Percentiles rank a stretch among this genome's conserved stretches.
Evolutionary conservation across 2,329 filamentous ascomycete genomes (phyloP).

Genomic region (Raffaelea deltoideospora): DNA sequence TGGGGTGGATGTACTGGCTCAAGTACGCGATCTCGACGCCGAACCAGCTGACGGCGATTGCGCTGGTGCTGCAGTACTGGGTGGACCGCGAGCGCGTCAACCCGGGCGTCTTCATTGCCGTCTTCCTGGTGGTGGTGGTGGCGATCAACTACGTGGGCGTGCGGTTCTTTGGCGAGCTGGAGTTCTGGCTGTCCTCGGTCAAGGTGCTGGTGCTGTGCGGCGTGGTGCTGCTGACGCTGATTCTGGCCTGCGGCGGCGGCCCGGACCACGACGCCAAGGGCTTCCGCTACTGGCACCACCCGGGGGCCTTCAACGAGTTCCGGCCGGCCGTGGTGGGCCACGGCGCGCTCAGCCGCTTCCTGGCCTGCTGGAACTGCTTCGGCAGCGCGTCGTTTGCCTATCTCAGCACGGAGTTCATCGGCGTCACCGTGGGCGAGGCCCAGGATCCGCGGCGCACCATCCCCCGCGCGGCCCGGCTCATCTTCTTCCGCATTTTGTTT

Average conservation of each 20-base stretch:
- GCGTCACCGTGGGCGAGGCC: constrained; percentile 52
- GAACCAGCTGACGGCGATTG: constrained; percentile 23
- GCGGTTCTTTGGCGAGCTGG: constrained; percentile 19
- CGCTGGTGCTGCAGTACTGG: constrained; percentile 23
- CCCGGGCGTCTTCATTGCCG: constrained; percentile 56
- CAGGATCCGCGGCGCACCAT: constrained; percentile 52
- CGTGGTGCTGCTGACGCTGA: constrained; percentile 37
- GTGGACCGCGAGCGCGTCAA: constrained; percentile 35
- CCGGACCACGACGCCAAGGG: constrained; percentile 28
- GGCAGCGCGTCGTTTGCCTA: constrained; percentile 23
- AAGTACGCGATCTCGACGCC: constrained; percentile 24
- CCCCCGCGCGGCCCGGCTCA: constrained; percentile 50
- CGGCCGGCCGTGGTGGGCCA: background rate
- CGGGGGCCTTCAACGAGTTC: constrained; percentile 22
- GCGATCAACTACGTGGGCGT: constrained; percentile 53
- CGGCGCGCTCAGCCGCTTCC: constrained; percentile 20
- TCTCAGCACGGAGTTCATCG: constrained; percentile 43
- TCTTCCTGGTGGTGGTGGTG: constrained; percentile 60
- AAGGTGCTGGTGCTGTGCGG: constrained; percentile 35
- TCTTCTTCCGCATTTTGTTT: constrained; percentile 52
- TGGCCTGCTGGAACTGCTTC: constrained; percentile 11
- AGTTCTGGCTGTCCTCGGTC: constrained; percentile 28
- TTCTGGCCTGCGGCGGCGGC: constrained; percentile 40
- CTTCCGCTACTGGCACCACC: constrained; percentile 26
- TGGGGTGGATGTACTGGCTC: constrained; percentile 41